phyloP scores from a whole-genome alignment of 2,329 filamentous ascomycete genomes.

The Colletotrichum lupini region DNA sequence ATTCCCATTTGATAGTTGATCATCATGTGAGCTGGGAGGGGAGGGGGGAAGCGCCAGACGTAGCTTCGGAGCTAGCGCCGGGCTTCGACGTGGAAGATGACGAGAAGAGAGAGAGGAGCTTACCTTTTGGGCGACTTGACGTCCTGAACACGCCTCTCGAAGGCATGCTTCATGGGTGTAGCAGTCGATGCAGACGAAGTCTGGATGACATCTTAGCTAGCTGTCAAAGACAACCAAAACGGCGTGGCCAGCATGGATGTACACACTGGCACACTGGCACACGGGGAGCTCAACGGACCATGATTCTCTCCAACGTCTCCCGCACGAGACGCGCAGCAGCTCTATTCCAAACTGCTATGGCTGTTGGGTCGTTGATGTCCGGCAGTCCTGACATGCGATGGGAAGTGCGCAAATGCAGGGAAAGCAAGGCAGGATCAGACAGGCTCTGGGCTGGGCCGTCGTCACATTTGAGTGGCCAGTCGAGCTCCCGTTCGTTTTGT shows the following conservation, averaged over 20 bases:
- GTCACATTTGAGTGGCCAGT: conserved; percentile 32
- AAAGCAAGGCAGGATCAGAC: conserved; percentile 14
- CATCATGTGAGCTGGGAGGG: conserved; percentile 68
- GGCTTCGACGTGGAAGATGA: conserved; percentile 18
- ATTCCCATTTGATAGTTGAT: conserved; percentile 98
- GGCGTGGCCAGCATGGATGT: no score
- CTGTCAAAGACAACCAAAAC: neutral
- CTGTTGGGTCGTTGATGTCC: conserved; percentile 35
- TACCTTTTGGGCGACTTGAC: conserved; percentile 92
- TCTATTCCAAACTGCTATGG: conserved; percentile 37
- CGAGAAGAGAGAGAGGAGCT: conserved; percentile 48
- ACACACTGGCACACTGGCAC: neutral
- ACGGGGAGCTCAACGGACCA: conserved; percentile 35
- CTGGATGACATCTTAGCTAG: conserved; percentile 51
- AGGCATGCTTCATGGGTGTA: conserved; percentile 77
- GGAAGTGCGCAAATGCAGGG: conserved; percentile 31
- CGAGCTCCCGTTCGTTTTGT: conserved; percentile 22
- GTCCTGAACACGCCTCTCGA: conserved; percentile 84
- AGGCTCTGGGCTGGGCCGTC: conserved; percentile 15
- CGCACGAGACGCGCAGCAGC: conserved; percentile 36
- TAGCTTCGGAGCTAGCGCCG: conserved; percentile 10
- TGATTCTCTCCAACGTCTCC: conserved; percentile 38
- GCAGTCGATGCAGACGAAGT: conserved; percentile 79
- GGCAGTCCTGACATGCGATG: conserved; percentile 41
- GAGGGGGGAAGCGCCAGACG: conserved; percentile 28